Base-by-base conservation (phyloP, 2,329 filamentous ascomycete species). In the Aspergillus quadricinctus region DNA sequence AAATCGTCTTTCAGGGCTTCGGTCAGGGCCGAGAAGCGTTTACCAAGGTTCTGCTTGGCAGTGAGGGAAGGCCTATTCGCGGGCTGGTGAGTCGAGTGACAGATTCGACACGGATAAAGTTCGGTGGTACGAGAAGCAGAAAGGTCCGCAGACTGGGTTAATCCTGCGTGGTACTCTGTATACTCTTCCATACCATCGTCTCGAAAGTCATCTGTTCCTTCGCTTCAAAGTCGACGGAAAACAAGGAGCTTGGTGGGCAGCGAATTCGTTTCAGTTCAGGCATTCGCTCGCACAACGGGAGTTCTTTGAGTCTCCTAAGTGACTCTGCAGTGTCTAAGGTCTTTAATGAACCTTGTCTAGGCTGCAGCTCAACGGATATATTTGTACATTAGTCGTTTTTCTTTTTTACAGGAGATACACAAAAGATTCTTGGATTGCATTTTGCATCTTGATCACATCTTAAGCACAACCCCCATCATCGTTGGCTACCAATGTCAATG, bases 61-160 rank as follows among this genome's bases (percentile, higher is more conserved):
- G 81, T 23, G 93, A 99, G 73, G 94, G 94, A 56, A 86, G 84
- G 69, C 73, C 85, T 66, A 76, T 97, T 63, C 84, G 91, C 64
- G 79, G 82, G 31, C 86, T 89, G 78, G 89, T 99, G 63, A 80
- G 85, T 45, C 87, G 86, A 65, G 88, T 99, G 59, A 86, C 89
- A 31, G 94, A 99, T 77, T 82, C 85, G 43, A 97, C 93, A 54
- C 88, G 88, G 68, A 76, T 97, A 75, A 99, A 99, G 81, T 96
- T 97, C 80, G 94, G 92, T 77, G 95, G 94, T 70, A 90, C 89
- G 41, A 89, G 92, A 75, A 93, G 91, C 79, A 84, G 83, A 74
- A 90, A 87, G 72, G 88, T 87, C 41, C 92, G 92, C 76, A 88
- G 94, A 78, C 77, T 97, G 78, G 84, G 85, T 75, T 88, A 65